phyloP scores from a whole-genome alignment of 495 filamentous ascomycete genomes.

The Parathielavia appendiculata region DNA sequence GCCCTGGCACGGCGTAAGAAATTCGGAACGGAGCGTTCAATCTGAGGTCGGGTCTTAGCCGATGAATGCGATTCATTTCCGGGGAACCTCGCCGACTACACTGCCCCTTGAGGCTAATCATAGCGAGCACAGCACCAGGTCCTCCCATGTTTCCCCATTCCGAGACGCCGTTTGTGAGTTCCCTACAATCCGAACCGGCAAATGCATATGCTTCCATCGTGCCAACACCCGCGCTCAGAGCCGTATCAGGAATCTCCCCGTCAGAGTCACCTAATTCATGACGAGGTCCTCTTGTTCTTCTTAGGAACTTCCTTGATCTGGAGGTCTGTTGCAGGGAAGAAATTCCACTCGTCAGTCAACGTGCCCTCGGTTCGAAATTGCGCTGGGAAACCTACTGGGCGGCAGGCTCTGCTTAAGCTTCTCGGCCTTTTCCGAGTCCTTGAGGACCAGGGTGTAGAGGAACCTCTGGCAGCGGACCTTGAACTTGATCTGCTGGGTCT shows the following conservation, averaged over 20 bases:
- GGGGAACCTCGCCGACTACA: slow-evolving; percentile 15
- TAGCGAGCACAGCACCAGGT: slow-evolving; percentile 10
- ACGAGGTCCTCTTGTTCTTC: slow-evolving; percentile 43
- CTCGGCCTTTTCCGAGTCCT: slow-evolving; percentile 97
- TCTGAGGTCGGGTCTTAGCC: slow-evolving; percentile 17
- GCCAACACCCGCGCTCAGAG: slow-evolving; percentile 20
- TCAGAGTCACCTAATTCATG: slow-evolving; percentile 21
- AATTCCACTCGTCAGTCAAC: slow-evolving; percentile 15
- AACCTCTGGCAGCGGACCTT: slow-evolving; percentile 96
- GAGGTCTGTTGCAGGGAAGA: slow-evolving; percentile 33
- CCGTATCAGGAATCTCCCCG: slow-evolving; percentile 9
- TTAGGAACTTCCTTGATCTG: slow-evolving; percentile 47
- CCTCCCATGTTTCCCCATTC: slow-evolving; percentile 21
- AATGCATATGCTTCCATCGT: slow-evolving; percentile 20
- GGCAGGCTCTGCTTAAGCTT: slow-evolving; percentile 99
- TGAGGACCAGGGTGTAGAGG: slow-evolving; percentile 95
- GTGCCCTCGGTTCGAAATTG: background rate
- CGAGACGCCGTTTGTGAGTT: slow-evolving; percentile 39
- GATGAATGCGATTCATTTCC: slow-evolving; percentile 28
- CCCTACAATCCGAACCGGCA: slow-evolving; percentile 18
- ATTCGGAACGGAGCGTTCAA: background rate
- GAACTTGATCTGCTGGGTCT: slow-evolving; percentile 92
- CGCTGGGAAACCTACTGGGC: slow-evolving; percentile 61
- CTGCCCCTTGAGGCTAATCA: slow-evolving; percentile 10
- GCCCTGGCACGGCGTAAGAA: background rate